Conservation (phyloP, 2,329 filamentous ascomycete species). For the Alternaria conjuncta region DNA sequence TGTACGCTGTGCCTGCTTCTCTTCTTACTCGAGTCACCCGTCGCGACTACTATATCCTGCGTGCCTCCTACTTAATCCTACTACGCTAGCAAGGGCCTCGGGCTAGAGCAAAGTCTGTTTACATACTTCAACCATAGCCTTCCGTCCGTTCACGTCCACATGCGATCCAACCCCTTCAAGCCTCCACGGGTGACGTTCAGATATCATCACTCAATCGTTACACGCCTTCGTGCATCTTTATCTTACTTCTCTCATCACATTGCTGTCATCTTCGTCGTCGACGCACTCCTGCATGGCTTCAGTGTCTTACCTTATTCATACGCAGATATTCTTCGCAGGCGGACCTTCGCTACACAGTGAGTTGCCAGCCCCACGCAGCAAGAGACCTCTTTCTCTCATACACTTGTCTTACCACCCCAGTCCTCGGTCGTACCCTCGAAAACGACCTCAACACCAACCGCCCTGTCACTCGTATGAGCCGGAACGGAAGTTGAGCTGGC, state of each 20-base stretch:
- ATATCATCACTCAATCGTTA: background rate
- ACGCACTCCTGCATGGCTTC: background rate
- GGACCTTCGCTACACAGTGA: background rate
- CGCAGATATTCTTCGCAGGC: background rate
- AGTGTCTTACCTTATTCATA: background rate
- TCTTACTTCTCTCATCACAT: background rate
- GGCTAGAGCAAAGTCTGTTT: background rate
- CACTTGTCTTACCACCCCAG: constrained; percentile 68
- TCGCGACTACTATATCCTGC: background rate
- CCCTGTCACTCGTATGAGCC: constrained; percentile 59
- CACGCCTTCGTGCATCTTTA: background rate
- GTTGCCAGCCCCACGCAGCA: constrained; percentile 63
- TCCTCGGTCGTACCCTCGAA: constrained; percentile 93
- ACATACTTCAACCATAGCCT: background rate
- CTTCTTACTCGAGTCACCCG: too few relatives aligned
- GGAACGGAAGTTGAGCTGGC: background rate
- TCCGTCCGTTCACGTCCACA: background rate
- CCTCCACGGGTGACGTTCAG: background rate
- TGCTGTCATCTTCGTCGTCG: background rate
- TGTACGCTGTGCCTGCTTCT: background rate
- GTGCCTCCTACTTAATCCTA: background rate
- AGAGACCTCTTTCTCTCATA: constrained; percentile 78
- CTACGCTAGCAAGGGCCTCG: accelerated
- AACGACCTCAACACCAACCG: constrained; percentile 90
- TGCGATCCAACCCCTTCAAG: background rate